Conservation (phyloP, 176 grass and related monocot species). For the Areca catechu region DNA sequence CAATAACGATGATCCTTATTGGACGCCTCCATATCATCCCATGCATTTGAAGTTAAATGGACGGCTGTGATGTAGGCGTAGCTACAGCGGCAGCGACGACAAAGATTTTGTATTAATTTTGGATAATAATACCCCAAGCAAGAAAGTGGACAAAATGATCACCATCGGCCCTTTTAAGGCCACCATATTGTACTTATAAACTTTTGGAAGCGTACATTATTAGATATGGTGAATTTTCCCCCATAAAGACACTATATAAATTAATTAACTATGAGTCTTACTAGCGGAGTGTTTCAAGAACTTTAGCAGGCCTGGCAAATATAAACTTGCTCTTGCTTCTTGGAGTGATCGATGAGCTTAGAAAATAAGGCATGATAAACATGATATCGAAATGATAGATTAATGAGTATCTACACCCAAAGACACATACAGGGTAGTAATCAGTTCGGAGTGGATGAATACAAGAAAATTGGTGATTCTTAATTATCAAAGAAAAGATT, state of each 20-base stretch:
- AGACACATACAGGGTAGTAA: neutral
- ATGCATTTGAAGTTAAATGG: no score
- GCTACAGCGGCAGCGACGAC: no score
- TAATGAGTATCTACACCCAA: constrained; percentile 32
- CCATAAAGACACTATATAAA: no score
- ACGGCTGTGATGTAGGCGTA: no score
- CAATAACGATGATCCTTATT: no score
- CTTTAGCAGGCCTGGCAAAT: constrained; percentile 25
- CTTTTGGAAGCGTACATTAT: neutral
- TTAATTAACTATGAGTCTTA: neutral
- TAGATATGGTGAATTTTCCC: no score
- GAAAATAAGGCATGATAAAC: constrained; percentile 32
- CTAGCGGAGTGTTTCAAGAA: constrained; percentile 39
- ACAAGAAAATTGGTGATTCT: neutral
- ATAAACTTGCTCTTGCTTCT: constrained; percentile 40
- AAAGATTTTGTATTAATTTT: no score
- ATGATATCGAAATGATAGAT: constrained; percentile 25
- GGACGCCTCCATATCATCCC: no score
- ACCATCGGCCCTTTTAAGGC: constrained; percentile 21
- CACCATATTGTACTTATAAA: constrained; percentile 35
- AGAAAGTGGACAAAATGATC: no score
- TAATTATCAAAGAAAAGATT: no score
- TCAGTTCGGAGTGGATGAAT: neutral
- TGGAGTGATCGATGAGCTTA: constrained; percentile 16
- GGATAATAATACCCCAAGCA: no score